phyloP scores from a whole-genome alignment of 768 basidiomycete species.

The Phlebiopsis flavidoalba region DNA sequence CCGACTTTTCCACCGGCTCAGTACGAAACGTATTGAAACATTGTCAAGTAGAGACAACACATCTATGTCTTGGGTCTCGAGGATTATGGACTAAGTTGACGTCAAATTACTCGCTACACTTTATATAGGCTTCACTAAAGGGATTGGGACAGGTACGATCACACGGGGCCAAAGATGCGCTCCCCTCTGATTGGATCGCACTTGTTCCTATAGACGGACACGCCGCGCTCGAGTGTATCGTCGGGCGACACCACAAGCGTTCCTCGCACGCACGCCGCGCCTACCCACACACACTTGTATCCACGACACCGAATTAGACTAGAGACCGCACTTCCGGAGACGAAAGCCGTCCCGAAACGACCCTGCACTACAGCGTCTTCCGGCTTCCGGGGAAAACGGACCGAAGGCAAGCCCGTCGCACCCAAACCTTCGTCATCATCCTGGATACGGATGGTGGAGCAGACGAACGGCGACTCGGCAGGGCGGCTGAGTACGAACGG shows the following conservation, averaged over 20 bases:
- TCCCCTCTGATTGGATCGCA: constrained; percentile 73
- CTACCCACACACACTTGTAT: constrained; percentile 30
- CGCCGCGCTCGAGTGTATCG: constrained; percentile 25
- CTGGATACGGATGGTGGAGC: constrained; percentile 88
- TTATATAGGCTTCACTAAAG: too few species aligned
- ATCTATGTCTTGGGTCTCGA: constrained; percentile 76
- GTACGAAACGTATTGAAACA: too few species aligned
- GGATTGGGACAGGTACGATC: constrained; percentile 56
- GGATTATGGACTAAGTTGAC: too few species aligned
- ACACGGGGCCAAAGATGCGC: constrained; percentile 67
- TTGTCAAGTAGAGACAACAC: constrained; percentile 58
- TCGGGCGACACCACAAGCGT: constrained; percentile 12
- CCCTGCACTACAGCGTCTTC: too few species aligned
- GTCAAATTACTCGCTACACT: too few species aligned
- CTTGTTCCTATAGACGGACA: constrained; percentile 69
- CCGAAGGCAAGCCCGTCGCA: not conserved
- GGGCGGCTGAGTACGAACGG: too few species aligned
- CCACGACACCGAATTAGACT: constrained; percentile 31
- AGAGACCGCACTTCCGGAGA: constrained; percentile 23
- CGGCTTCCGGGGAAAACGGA: too few species aligned
- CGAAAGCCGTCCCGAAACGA: constrained; percentile 22
- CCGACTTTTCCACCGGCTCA: constrained; percentile 52
- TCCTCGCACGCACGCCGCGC: constrained; percentile 30
- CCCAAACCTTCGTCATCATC: constrained; percentile 47
- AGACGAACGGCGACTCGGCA: constrained; percentile 35